Conservation (phyloP, 1,139 yeast genomes). For the Debaryomyces psychrophilus region DNA sequence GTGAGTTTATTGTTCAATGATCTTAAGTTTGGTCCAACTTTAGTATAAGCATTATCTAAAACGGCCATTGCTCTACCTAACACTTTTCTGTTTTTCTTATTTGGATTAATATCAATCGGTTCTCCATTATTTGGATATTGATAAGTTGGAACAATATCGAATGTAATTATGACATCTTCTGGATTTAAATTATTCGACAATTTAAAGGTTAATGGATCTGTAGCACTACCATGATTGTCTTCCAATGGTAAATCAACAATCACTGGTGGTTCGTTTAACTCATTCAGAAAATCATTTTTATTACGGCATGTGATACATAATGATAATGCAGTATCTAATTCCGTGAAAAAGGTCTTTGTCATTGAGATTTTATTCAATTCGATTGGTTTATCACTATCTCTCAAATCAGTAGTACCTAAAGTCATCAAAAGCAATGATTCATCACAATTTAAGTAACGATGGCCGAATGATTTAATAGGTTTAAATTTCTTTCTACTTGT, state of each 20-base stretch:
- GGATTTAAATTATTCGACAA: conserved; percentile 53
- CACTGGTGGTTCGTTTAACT: conserved; percentile 62
- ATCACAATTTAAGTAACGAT: conserved; percentile 64
- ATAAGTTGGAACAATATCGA: conserved; percentile 94
- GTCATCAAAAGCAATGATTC: conserved; percentile 77
- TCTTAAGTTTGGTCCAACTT: conserved; percentile 70
- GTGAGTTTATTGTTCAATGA: conserved; percentile 70
- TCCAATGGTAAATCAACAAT: conserved; percentile 83
- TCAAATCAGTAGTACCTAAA: conserved; percentile 81
- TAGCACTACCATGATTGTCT: conserved; percentile 72
- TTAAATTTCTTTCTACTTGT: conserved; percentile 35
- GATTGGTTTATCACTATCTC: conserved; percentile 63
- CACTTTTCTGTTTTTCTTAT: conserved; percentile 43
- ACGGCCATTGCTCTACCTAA: conserved; percentile 88
- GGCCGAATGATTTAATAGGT: conserved; percentile 85
- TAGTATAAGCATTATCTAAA: conserved; percentile 63
- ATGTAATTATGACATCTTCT: conserved; percentile 63
- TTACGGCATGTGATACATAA: conserved; percentile 65
- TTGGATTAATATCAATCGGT: neutral
- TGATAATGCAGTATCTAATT: conserved; percentile 85
- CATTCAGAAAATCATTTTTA: conserved; percentile 35
- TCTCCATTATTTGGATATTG: conserved; percentile 35
- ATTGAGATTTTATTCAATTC: conserved; percentile 74
- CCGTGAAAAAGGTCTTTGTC: conserved; percentile 76
- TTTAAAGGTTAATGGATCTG: conserved; percentile 82